Evolutionary conservation across 306 rosid species (phyloP).

Genomic region (Castanea mollissima): DNA sequence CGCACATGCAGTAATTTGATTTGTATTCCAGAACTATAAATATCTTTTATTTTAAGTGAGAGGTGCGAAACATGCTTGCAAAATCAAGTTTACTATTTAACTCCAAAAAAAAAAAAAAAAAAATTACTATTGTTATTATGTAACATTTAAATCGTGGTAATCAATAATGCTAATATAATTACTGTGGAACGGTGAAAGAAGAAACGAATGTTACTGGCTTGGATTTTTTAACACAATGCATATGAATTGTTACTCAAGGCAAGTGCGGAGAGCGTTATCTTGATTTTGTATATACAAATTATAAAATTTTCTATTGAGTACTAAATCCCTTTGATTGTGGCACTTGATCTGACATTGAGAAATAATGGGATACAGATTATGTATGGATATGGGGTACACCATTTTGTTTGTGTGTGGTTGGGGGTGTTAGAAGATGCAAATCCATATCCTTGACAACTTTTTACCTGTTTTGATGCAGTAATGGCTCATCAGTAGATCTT

Average conservation of each 20-base stretch:
- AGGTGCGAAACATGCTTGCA: slow-evolving; percentile 1
- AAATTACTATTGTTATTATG: not conserved
- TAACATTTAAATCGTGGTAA: not conserved
- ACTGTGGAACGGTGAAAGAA: not conserved
- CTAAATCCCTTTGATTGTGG: not conserved
- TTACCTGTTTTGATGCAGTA: not conserved
- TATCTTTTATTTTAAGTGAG: not conserved
- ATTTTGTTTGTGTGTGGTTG: not conserved
- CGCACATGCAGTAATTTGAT: not conserved
- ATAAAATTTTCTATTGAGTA: not conserved
- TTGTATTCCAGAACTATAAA: not conserved
- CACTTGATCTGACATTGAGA: not conserved
- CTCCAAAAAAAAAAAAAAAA: too few relatives aligned
- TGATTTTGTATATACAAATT: not conserved
- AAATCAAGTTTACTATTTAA: not conserved
- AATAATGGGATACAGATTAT: not conserved
- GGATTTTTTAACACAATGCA: not conserved
- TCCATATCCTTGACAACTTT: not conserved
- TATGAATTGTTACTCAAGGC: not conserved
- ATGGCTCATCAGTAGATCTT: not conserved
- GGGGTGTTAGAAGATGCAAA: not conserved
- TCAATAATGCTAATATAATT: not conserved
- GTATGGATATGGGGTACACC: not conserved
- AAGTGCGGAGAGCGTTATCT: not conserved
- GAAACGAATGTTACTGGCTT: not conserved